phyloP scores from a whole-genome alignment of 1,284 basidiomycete species.

The Mycena citricolor region DNA sequence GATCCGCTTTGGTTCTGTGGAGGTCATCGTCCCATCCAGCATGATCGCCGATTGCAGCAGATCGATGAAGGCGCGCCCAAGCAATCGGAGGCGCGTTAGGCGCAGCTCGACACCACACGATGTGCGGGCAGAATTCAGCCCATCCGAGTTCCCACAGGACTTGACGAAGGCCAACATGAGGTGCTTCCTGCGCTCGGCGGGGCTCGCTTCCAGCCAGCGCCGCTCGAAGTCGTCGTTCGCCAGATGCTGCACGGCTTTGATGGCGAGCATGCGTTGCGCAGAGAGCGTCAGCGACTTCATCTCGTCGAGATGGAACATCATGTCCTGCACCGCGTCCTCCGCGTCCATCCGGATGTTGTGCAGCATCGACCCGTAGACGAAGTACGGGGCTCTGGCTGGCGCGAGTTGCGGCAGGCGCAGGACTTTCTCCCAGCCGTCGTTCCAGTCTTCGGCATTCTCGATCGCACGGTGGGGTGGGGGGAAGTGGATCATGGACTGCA shows the following conservation, averaged over 20 bases:
- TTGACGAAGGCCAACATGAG: constrained; percentile 10
- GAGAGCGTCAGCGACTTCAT: not conserved
- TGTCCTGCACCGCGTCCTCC: not conserved
- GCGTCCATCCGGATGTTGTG: not conserved
- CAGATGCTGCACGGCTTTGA: constrained; percentile 4
- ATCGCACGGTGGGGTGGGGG: constrained; percentile 1
- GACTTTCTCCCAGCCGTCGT: constrained; percentile 13
- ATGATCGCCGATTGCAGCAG: constrained; percentile 14
- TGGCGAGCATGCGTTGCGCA: constrained; percentile 18
- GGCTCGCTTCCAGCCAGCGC: constrained; percentile 9
- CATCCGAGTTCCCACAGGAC: constrained; percentile 13
- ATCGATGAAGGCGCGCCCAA: constrained; percentile 13
- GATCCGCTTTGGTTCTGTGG: constrained; percentile 12
- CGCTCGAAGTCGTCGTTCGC: constrained; percentile 7
- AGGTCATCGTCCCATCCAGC: constrained; percentile 11
- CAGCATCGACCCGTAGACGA: too few relatives aligned
- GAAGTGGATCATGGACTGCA: constrained; percentile 1
- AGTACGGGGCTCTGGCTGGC: not conserved
- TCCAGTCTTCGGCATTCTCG: constrained; percentile 11
- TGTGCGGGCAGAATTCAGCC: constrained; percentile 13
- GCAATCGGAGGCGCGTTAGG: constrained; percentile 8
- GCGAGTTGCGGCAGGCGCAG: not conserved
- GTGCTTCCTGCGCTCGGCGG: constrained; percentile 14
- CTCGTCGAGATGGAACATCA: not conserved
- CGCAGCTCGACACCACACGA: constrained; percentile 15